These are phyloP conservation scores for Penicillium bialowiezense DNA, from an alignment of 495 filamentous ascomycete genomes.

Conservation along the genomic window DNA sequence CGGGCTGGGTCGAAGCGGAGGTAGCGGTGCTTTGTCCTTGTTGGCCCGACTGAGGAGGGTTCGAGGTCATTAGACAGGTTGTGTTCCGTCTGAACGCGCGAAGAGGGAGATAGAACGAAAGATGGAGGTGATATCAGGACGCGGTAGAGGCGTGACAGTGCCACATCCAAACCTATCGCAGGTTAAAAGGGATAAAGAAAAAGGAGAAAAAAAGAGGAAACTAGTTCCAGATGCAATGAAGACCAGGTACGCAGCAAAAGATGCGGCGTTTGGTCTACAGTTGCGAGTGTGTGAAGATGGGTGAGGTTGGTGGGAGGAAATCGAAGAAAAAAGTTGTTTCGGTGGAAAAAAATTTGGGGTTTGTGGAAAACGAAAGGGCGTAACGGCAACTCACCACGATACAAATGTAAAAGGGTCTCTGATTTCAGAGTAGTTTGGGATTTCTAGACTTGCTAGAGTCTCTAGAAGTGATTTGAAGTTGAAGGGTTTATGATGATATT, in stretches of 20 bases:
- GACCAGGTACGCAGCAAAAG: conserved; percentile 24
- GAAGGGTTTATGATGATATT: no score
- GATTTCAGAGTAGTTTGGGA: neutral
- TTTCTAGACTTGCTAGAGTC: no score
- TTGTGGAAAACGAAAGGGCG: conserved; percentile 11
- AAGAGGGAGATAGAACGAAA: conserved; percentile 18
- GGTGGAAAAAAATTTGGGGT: conserved; percentile 19
- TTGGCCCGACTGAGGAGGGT: conserved; percentile 46
- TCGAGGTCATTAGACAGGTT: conserved; percentile 53
- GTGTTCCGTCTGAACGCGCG: conserved; percentile 28
- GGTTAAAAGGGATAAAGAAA: conserved; percentile 18
- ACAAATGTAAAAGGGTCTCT: neutral
- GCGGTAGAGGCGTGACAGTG: conserved; percentile 27
- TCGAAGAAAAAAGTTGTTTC: conserved; percentile 26
- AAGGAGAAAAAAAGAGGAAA: conserved; percentile 20
- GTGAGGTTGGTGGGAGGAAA: conserved; percentile 8
- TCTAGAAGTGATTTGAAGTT: neutral
- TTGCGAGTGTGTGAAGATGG: conserved; percentile 4
- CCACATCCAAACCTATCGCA: conserved; percentile 35
- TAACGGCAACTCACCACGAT: conserved; percentile 6
- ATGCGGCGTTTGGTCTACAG: conserved; percentile 25
- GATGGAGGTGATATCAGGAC: conserved; percentile 31
- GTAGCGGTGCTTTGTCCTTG: conserved; percentile 53
- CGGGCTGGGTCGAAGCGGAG: conserved; percentile 40
- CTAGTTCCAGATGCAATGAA: conserved; percentile 17